These are phyloP conservation scores for Jackrogersella minutella DNA, from an alignment of 495 filamentous ascomycete genomes.

Conservation along the genomic window DNA sequence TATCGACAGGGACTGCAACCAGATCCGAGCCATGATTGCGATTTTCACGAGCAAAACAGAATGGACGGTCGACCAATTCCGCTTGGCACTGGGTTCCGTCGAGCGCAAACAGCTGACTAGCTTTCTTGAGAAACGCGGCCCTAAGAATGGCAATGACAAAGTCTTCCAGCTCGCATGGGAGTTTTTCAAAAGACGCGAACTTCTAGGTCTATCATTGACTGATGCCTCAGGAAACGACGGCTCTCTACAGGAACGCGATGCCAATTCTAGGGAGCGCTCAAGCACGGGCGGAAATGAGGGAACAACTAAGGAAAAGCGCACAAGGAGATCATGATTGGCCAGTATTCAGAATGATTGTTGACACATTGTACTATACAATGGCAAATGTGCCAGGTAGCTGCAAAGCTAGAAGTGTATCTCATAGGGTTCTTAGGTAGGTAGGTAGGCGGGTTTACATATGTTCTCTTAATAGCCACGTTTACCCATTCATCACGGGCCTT, in stretches of 20 bases:
- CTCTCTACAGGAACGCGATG: background rate
- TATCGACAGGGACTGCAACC: slow-evolving; percentile 36
- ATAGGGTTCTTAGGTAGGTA: too few species aligned
- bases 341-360: too few species aligned
- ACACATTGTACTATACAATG: too few species aligned
- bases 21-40: slow-evolving; percentile 33
- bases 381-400: background rate
- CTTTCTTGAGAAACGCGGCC: slow-evolving; percentile 20
- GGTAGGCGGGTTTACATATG: too few species aligned
- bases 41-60: slow-evolving; percentile 9
- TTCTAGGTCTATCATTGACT: slow-evolving; percentile 7
- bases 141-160: background rate
- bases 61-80: slow-evolving; percentile 29
- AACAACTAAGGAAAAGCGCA: slow-evolving; percentile 4
- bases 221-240: background rate
- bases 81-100: slow-evolving; percentile 1
- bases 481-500: too few species aligned
- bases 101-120: slow-evolving; percentile 11
- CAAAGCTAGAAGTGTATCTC: background rate
- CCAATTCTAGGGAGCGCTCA: slow-evolving; percentile 7
- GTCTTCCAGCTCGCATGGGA: slow-evolving; percentile 26
- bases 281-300: background rate
- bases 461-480: too few species aligned
- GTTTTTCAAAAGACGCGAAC: slow-evolving; percentile 37
- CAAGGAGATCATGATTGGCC: background rate